A percentile compares a stretch with the other conserved stretches of the same genome.
These are phyloP conservation scores for Persicaria tinctoria DNA, from an alignment of 148 eudicot species.

Conservation along the genomic window DNA sequence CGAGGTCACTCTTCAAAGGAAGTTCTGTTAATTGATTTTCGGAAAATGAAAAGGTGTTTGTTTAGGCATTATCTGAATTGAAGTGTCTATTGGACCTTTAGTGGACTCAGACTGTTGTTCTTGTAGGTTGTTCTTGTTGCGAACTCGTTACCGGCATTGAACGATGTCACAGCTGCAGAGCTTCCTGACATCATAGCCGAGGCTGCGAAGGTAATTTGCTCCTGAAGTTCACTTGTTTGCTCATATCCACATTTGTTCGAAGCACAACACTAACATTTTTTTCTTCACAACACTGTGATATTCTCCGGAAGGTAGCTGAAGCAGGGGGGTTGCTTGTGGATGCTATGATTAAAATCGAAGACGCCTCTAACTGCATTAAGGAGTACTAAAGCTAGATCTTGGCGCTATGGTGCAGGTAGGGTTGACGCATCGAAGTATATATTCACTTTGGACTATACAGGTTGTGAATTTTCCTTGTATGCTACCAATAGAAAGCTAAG, in stretches of 20 bases:
- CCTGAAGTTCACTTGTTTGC: not conserved
- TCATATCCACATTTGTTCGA: not conserved
- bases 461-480: not conserved
- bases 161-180: constrained; percentile 93
- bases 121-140: constrained; percentile 93
- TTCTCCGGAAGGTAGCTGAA: constrained; percentile 91
- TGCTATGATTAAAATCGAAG: constrained; percentile 74
- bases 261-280: not conserved
- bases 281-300: constrained; percentile 71
- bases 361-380: constrained; percentile 52
- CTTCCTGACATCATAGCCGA: constrained; percentile 96
- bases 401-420: constrained; percentile 97
- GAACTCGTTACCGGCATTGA: constrained; percentile 91
- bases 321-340: constrained; percentile 96
- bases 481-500: not conserved
- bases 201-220: constrained; percentile 70
- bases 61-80: not conserved
- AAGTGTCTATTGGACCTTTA: not conserved
- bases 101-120: constrained; percentile 6
- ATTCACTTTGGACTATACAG: not conserved
- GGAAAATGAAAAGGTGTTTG: not conserved
- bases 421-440: not conserved
- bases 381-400: constrained; percentile 94
- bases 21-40: not conserved
- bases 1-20: constrained; percentile 38